phyloP scores from a whole-genome alignment of 2,329 filamentous ascomycete species.

The Aureobasidium zeae region DNA sequence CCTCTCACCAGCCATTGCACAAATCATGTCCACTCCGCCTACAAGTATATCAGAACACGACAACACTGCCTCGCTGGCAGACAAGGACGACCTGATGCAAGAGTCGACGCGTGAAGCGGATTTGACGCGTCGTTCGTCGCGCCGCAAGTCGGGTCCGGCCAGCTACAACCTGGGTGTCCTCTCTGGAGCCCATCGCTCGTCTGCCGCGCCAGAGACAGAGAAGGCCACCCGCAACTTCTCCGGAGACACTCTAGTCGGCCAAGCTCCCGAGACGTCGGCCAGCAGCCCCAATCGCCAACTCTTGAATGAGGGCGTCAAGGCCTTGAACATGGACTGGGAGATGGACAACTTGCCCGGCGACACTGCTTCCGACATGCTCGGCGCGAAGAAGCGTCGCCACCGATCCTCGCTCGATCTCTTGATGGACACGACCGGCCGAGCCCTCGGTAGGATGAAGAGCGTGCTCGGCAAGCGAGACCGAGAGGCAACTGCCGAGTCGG shows the following conservation, averaged over 20 bases:
- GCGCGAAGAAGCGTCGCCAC: slow-evolving; percentile 13
- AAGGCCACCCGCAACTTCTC: slow-evolving; percentile 26
- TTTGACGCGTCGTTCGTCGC: slow-evolving; percentile 34
- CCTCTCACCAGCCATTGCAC: slow-evolving; percentile 42
- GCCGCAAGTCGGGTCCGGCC: slow-evolving; percentile 46
- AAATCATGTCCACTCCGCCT: slow-evolving; percentile 52
- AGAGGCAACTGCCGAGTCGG: slow-evolving; percentile 29
- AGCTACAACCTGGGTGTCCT: slow-evolving; percentile 50
- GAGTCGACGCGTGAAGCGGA: slow-evolving; percentile 2
- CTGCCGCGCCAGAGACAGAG: slow-evolving; percentile 15
- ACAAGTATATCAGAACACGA: slow-evolving; percentile 56
- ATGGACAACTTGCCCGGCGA: slow-evolving; percentile 16
- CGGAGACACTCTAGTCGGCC: slow-evolving; percentile 31
- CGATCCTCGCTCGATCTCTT: slow-evolving; percentile 16
- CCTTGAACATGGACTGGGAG: slow-evolving; percentile 36
- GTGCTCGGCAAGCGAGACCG: slow-evolving; percentile 30
- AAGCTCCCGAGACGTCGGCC: slow-evolving; percentile 22
- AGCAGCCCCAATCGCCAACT: slow-evolving; percentile 19
- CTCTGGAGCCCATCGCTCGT: slow-evolving; percentile 22
- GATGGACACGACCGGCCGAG: slow-evolving; percentile 12
- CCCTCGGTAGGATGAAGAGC: slow-evolving; percentile 15
- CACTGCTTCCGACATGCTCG: slow-evolving; percentile 1
- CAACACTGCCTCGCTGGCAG: slow-evolving; percentile 40
- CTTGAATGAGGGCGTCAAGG: slow-evolving; percentile 38
- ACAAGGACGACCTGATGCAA: slow-evolving; percentile 24